Evolutionary conservation across 1,284 basidiomycete species (phyloP).

Genomic region (Tylopilus orsonianus): DNA sequence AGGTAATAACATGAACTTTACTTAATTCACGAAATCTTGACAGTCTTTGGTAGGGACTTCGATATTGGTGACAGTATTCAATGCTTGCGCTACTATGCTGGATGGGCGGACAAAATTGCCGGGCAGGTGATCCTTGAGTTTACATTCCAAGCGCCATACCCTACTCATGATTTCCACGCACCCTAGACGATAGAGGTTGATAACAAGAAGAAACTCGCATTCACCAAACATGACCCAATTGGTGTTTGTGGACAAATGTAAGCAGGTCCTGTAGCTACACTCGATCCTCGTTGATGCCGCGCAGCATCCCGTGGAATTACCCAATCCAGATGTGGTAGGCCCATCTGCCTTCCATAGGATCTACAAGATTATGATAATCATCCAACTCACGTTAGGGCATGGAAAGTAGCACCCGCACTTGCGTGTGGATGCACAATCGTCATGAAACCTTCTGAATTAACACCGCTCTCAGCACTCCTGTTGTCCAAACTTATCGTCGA

Average conservation of each 20-base stretch:
- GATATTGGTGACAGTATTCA: conserved; percentile 84
- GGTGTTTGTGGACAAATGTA: conserved; percentile 92
- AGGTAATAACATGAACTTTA: conserved; percentile 37
- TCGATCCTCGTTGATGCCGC: conserved; percentile 10
- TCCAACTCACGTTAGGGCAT: conserved; percentile 54
- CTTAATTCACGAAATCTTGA: neutral
- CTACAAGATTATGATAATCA: conserved; percentile 10
- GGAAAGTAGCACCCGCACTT: conserved; percentile 90
- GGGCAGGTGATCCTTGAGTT: conserved; percentile 50
- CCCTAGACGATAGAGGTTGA: conserved; percentile 76
- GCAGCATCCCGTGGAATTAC: conserved; percentile 89
- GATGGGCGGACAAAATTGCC: conserved; percentile 65
- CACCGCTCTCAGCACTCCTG: conserved; percentile 85
- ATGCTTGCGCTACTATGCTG: conserved; percentile 82
- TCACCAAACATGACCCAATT: conserved; percentile 90
- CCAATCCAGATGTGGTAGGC: conserved; percentile 85
- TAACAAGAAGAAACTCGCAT: conserved; percentile 77
- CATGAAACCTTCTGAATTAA: conserved; percentile 92
- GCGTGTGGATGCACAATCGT: conserved; percentile 87
- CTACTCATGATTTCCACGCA: conserved; percentile 1
- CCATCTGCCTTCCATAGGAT: conserved; percentile 5
- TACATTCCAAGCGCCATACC: neutral
- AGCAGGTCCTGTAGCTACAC: conserved; percentile 26
- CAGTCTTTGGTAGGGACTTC: conserved; percentile 56
- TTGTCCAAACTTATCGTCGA: conserved; percentile 77